Percentiles rank a stretch among this genome's conserved stretches.
phyloP scores from a whole-genome alignment of 805 yeast genomes.

The Candida morakotiae region DNA sequence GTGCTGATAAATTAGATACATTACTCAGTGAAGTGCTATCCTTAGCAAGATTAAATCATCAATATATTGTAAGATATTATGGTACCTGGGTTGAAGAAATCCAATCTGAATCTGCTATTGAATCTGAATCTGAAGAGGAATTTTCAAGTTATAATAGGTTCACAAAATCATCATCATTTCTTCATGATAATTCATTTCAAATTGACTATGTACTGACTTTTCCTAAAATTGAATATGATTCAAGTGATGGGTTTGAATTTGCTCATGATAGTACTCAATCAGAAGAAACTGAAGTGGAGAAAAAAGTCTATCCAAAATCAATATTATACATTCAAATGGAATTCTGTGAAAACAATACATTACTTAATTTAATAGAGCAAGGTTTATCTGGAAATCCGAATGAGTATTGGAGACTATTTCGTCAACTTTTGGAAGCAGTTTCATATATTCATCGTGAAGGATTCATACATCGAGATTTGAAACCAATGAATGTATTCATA shows the following conservation, averaged over 20 bases:
- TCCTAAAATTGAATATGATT: slow-evolving; percentile 55
- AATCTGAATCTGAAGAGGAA: slow-evolving; percentile 12
- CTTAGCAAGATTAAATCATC: slow-evolving; percentile 87
- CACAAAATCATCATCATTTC: slow-evolving; percentile 16
- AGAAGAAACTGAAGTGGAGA: neutral
- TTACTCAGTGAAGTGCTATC: slow-evolving; percentile 89
- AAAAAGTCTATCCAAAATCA: slow-evolving; percentile 28
- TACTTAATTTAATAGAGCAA: slow-evolving; percentile 72
- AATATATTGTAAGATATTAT: slow-evolving; percentile 91
- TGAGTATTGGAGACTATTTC: slow-evolving; percentile 85
- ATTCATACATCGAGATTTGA: slow-evolving; percentile 90
- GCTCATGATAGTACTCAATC: slow-evolving; percentile 18
- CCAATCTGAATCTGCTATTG: slow-evolving; percentile 18
- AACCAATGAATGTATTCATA: slow-evolving; percentile 93
- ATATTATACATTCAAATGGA: slow-evolving; percentile 97
- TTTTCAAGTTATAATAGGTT: slow-evolving; percentile 17
- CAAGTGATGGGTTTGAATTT: slow-evolving; percentile 30
- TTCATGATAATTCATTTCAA: slow-evolving; percentile 27
- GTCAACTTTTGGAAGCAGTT: slow-evolving; percentile 86
- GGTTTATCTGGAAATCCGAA: slow-evolving; percentile 67
- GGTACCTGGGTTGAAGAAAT: slow-evolving; percentile 97
- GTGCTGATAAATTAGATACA: slow-evolving; percentile 71
- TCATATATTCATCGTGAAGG: slow-evolving; percentile 91
- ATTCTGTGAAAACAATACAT: slow-evolving; percentile 92
- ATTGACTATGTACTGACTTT: slow-evolving; percentile 67